Evolutionary conservation across 78 protist genomes (phyloP), one percentile per base, ranked within the genome.

Genomic region (Blattamonas nauphoetae): DNA sequence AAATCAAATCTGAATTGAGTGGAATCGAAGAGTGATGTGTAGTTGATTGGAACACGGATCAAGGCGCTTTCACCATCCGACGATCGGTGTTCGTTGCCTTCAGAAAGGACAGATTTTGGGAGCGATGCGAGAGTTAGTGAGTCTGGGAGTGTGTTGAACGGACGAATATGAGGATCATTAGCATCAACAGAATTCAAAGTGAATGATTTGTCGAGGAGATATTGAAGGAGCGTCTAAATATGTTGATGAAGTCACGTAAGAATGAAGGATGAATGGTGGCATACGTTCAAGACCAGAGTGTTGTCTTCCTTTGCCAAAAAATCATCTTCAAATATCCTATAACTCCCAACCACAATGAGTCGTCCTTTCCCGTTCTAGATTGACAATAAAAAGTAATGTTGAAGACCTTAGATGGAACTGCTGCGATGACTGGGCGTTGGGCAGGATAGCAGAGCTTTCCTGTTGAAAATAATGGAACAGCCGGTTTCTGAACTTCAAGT

Each of bases 401-500:
- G 41, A 1, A 1, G 44, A 11, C 81, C 44, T 45, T 33, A 41
- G 88, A 36, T 1, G 84, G 0, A 1, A 29, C 79, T 42, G 78
- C 84, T 1, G 92, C 92, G 41, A 85, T 0, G 33, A 92, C 38
- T 38, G 94, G 94, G 3, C 94, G 45, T 46, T 92, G 86, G 45
- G 91, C 85, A 21, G 97, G 97, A 86, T 81, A 89, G 29, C 93
- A 43, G 32, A 89, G 44, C 45, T 45, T 38, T 3, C 95, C 94
- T n/a, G 93, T 44, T 32, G 90, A 46, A 34, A 95, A 82, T n/a
- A 93, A 32, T 1, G 97, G 90, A 21, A 92, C 83, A 1, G 97
- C 95, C 0, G 97, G 97, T 78, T 87, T 63, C 90, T 93, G 94
- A 1, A 95, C 94, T 33, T 6, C 63, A 32, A 95, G 64, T 0